Evolutionary conservation across 2,329 filamentous ascomycete species (phyloP).

Genomic region (Pyricularia pennisetigena): DNA sequence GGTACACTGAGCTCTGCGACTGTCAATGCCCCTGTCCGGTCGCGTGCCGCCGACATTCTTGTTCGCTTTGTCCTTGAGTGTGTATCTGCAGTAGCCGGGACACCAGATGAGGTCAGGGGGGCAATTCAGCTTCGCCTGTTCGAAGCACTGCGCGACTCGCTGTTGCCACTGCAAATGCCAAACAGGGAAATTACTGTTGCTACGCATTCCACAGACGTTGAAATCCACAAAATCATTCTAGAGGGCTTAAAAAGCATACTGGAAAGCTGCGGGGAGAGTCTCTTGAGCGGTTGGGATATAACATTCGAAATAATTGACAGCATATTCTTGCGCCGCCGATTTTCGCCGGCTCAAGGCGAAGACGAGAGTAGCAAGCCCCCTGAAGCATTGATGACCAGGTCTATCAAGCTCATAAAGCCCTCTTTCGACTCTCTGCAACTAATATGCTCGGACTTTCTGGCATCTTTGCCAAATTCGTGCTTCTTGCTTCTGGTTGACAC

Average conservation of each 20-base stretch:
- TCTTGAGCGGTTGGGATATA: constrained; percentile 75
- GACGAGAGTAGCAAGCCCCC: constrained; percentile 14
- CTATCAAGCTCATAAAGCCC: constrained; percentile 68
- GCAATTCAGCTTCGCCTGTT: constrained; percentile 65
- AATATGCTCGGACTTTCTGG: constrained; percentile 88
- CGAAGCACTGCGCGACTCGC: constrained; percentile 51
- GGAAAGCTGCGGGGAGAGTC: constrained; percentile 77
- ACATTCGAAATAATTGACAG: constrained; percentile 79
- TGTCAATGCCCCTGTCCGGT: constrained; percentile 41
- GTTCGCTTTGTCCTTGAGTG: constrained; percentile 48
- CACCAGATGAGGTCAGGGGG: constrained; percentile 40
- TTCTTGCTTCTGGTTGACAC: constrained; percentile 75
- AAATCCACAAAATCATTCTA: constrained; percentile 71
- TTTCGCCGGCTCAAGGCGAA: constrained; percentile 15
- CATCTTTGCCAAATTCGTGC: constrained; percentile 60
- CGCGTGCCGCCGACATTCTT: constrained; percentile 55
- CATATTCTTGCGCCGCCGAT: constrained; percentile 50
- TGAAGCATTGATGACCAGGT: constrained; percentile 39
- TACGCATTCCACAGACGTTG: constrained; percentile 56
- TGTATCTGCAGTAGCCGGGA: constrained; percentile 42
- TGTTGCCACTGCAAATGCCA: constrained; percentile 49
- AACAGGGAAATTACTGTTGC: constrained; percentile 45
- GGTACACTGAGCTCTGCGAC: constrained; percentile 35
- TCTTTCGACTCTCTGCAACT: constrained; percentile 86
- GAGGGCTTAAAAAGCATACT: constrained; percentile 75